phyloP scores from a whole-genome alignment of 805 yeast genomes.

The Pichia cephalocereana region DNA sequence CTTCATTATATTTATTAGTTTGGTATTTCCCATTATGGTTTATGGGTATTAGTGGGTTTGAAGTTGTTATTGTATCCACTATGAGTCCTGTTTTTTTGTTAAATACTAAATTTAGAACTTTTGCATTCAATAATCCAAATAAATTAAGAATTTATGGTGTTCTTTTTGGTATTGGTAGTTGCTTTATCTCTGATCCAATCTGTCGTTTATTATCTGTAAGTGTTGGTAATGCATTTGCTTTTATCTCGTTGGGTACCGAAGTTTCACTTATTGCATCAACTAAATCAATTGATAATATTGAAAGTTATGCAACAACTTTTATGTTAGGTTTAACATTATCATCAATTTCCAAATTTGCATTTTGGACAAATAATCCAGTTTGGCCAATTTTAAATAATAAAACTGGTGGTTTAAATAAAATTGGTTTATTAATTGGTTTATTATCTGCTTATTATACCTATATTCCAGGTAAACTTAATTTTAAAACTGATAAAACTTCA shows the following conservation, averaged over 20 bases:
- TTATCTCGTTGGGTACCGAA: constrained; percentile 50
- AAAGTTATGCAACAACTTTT: constrained; percentile 45
- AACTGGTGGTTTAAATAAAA: constrained; percentile 79
- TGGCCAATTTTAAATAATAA: constrained; percentile 89
- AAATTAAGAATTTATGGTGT: constrained; percentile 47
- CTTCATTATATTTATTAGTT: constrained; percentile 75
- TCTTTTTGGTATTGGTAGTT: constrained; percentile 68
- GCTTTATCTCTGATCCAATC: constrained; percentile 58
- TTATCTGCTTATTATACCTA: constrained; percentile 52
- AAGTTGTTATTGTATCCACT: constrained; percentile 53
- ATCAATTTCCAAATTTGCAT: constrained; percentile 64
- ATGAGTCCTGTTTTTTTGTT: constrained; percentile 38
- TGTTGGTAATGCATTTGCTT: constrained; percentile 55
- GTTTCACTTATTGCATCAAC: constrained; percentile 32
- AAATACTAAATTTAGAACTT: constrained; percentile 26
- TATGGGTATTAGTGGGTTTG: constrained; percentile 96
- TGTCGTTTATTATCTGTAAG: constrained; percentile 56
- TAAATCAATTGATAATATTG: constrained; percentile 21
- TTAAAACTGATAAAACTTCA: background rate
- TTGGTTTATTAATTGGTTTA: constrained; percentile 59
- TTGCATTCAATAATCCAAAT: constrained; percentile 39
- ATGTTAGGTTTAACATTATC: constrained; percentile 66
- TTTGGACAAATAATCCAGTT: constrained; percentile 81
- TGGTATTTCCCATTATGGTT: constrained; percentile 99
- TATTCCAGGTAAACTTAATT: constrained; percentile 11